Conservation (phyloP, 2,329 filamentous ascomycete species). For the Pestalotiopsis sp. region DNA sequence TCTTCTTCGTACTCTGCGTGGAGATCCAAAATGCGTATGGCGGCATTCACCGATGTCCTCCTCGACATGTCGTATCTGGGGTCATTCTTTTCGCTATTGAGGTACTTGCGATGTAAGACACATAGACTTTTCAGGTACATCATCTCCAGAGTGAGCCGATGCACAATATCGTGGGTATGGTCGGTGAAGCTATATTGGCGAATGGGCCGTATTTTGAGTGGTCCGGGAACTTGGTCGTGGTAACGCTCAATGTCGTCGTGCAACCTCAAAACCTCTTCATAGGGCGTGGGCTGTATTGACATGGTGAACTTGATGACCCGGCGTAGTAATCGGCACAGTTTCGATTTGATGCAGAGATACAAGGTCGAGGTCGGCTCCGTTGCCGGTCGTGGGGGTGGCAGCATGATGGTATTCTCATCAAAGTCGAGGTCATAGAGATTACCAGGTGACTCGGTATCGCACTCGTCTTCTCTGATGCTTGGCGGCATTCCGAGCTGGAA, state of each 20-base stretch:
- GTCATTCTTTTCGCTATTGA: slow-evolving; percentile 42
- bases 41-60: slow-evolving; percentile 43
- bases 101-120: slow-evolving; percentile 51
- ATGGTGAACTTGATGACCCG: slow-evolving; percentile 45
- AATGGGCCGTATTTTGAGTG: slow-evolving; percentile 44
- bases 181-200: slow-evolving; percentile 45
- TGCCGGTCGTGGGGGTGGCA: slow-evolving; percentile 44
- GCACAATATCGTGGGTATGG: slow-evolving; percentile 47
- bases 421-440: slow-evolving; percentile 56
- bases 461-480: slow-evolving; percentile 49
- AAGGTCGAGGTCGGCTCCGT: slow-evolving; percentile 47
- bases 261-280: slow-evolving; percentile 41
- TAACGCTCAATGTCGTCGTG: slow-evolving; percentile 43
- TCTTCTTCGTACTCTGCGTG: slow-evolving; percentile 51
- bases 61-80: slow-evolving; percentile 41
- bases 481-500: slow-evolving; percentile 56
- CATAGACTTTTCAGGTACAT: slow-evolving; percentile 52
- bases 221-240: slow-evolving; percentile 38
- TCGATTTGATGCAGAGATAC: slow-evolving; percentile 45
- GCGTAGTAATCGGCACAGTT: slow-evolving; percentile 45
- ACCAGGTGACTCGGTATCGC: slow-evolving; percentile 46
- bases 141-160: slow-evolving; percentile 50
- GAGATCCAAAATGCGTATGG: slow-evolving; percentile 46
- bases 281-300: slow-evolving; percentile 35
- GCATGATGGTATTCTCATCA: slow-evolving; percentile 44